Conservation (phyloP, 106 monocot genomes). For the Platanthera guangdongensis region DNA sequence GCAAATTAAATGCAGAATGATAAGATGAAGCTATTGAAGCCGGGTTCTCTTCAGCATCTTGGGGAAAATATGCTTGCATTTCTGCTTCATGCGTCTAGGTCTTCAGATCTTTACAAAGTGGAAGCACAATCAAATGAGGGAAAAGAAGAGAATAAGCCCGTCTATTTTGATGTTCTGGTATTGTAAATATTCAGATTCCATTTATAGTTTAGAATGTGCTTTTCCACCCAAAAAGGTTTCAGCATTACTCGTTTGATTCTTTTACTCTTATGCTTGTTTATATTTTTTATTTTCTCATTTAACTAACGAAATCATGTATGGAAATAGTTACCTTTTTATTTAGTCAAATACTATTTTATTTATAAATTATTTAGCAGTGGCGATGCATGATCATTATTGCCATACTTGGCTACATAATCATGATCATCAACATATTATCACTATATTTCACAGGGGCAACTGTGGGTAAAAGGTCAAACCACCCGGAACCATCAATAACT, state of each 20-base stretch:
- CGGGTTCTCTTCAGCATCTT: conserved; percentile 98
- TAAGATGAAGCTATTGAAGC: conserved; percentile 76
- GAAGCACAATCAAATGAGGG: conserved; percentile 10
- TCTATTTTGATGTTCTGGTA: conserved; percentile 94
- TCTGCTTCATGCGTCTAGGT: conserved; percentile 55
- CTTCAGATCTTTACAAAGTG: conserved; percentile 33
- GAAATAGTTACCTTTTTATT: neutral
- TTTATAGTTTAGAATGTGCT: neutral
- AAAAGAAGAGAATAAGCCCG: conserved; percentile 20
- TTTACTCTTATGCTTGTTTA: neutral
- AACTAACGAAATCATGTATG: neutral
- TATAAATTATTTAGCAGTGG: neutral
- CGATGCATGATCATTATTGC: neutral
- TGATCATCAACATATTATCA: no score
- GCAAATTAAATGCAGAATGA: conserved; percentile 68
- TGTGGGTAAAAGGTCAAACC: no score
- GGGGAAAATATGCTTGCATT: conserved; percentile 98
- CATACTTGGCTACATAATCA: no score
- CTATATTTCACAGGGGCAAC: no score
- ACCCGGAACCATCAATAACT: no score
- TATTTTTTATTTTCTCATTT: neutral
- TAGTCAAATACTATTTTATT: neutral
- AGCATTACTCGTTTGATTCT: neutral
- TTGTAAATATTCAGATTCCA: neutral
- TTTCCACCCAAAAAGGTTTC: neutral